Evolutionary conservation across 148 eudicot genomes (phyloP).

Genomic region (Pharnaceum exiguum): DNA sequence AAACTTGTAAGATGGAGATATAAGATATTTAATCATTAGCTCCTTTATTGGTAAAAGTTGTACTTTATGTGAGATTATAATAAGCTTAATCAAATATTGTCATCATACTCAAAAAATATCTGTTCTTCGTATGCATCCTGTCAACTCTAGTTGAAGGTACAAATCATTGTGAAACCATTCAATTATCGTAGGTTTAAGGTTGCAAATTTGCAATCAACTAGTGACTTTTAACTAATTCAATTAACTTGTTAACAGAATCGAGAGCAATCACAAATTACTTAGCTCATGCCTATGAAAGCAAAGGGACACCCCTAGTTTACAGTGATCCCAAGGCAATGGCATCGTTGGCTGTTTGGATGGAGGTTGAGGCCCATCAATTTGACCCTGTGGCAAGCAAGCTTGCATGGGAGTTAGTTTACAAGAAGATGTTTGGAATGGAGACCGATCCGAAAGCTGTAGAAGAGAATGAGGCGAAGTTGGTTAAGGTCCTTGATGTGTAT

Average conservation of each 20-base stretch:
- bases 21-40: too few relatives aligned
- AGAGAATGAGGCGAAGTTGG: conserved; percentile 37
- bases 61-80: too few relatives aligned
- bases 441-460: conserved; percentile 34
- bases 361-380: conserved; percentile 66
- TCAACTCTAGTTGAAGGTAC: not conserved
- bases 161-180: not conserved
- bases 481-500: conserved; percentile 54
- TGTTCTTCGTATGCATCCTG: too few relatives aligned
- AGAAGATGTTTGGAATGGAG: conserved; percentile 27
- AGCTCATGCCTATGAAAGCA: conserved; percentile 32
- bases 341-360: conserved; percentile 35
- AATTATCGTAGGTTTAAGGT: not conserved
- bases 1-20: too few relatives aligned
- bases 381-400: conserved; percentile 42
- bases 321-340: conserved; percentile 46
- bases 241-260: conserved; percentile 42
- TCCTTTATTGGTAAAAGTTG: too few relatives aligned
- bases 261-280: conserved; percentile 61
- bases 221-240: not conserved
- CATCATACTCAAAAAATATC: too few relatives aligned
- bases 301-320: conserved; percentile 39
- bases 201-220: too few relatives aligned
- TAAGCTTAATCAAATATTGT: too few relatives aligned
- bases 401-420: conserved; percentile 33